Evolutionary conservation across 139 green algal species (phyloP).

Genomic region (Chlamydomonas sp.): DNA sequence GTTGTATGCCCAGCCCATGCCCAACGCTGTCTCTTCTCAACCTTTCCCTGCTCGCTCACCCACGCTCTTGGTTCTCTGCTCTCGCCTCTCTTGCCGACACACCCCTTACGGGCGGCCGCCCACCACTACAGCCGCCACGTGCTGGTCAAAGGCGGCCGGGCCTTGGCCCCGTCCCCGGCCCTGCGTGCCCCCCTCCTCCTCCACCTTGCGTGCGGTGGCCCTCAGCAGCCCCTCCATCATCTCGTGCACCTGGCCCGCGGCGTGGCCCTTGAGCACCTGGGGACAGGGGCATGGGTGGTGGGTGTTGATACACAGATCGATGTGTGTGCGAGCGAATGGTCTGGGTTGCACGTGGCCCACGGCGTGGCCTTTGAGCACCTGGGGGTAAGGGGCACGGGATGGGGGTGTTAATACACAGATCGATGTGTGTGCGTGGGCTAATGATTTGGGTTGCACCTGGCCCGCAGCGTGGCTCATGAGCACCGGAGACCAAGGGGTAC

Average conservation of each 20-base stretch:
- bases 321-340: no score
- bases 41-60: no score
- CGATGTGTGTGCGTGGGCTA: no score
- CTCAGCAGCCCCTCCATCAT: slow-evolving; percentile 33
- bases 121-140: no score
- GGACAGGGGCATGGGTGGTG: neutral
- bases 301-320: neutral
- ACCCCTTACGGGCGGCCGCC: no score
- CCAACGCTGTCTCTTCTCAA: no score
- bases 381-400: neutral
- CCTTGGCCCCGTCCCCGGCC: no score
- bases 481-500: neutral
- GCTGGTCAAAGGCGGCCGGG: no score
- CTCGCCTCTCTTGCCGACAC: no score
- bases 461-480: slow-evolving; percentile 19
- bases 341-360: neutral
- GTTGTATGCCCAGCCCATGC: no score
- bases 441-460: neutral
- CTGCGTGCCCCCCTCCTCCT: no score
- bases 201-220: slow-evolving; percentile 10
- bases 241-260: slow-evolving; percentile 10
- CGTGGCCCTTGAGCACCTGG: slow-evolving; percentile 36
- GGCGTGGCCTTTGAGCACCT: slow-evolving; percentile 31
- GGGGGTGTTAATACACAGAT: neutral
- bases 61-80: no score